phyloP scores from a whole-genome alignment of 2,329 filamentous ascomycete genomes.

The Cryoendolithus antarcticus region DNA sequence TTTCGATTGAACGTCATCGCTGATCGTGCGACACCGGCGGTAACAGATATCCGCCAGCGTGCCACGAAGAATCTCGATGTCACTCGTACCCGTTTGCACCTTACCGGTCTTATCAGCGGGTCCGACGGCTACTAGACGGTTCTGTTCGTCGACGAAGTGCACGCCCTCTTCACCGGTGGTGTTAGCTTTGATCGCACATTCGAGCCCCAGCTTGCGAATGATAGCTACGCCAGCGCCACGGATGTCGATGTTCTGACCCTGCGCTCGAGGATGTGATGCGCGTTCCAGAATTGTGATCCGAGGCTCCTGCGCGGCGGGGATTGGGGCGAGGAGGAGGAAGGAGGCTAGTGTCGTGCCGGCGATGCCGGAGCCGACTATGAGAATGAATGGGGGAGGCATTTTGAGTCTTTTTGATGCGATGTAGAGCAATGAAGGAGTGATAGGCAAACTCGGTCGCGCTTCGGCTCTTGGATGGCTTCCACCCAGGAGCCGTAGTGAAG shows the following conservation, averaged over 20 bases:
- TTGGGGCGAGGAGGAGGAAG: slow-evolving; percentile 10
- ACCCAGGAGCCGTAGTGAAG: no score
- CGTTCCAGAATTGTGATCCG: slow-evolving; percentile 21
- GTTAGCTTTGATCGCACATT: slow-evolving; percentile 11
- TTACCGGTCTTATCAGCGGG: slow-evolving; percentile 17
- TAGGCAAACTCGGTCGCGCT: no score
- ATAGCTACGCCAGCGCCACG: slow-evolving; percentile 18
- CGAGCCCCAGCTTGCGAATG: slow-evolving; percentile 19
- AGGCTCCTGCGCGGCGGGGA: slow-evolving; percentile 7
- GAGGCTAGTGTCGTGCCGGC: slow-evolving; percentile 17
- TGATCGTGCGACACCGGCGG: slow-evolving; percentile 10
- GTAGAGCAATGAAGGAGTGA: no score
- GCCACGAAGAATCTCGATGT: slow-evolving; percentile 22
- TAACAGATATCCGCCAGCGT: slow-evolving; percentile 14
- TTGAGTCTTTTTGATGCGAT: no score
- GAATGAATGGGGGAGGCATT: slow-evolving; percentile 10
- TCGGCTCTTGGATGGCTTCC: no score
- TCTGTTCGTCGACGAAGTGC: slow-evolving; percentile 16
- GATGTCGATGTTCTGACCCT: slow-evolving; percentile 24
- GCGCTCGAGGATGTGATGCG: slow-evolving; percentile 5
- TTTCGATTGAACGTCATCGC: slow-evolving; percentile 9
- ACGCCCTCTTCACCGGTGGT: slow-evolving; percentile 20
- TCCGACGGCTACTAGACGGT: slow-evolving; percentile 10
- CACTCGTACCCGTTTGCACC: slow-evolving; percentile 18
- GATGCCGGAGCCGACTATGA: slow-evolving; percentile 18